A percentile compares a stretch with the other conserved stretches of the same genome.
phyloP scores from a whole-genome alignment of 2,329 filamentous ascomycete species.

The Magnaporthiopsis rhizophila region DNA sequence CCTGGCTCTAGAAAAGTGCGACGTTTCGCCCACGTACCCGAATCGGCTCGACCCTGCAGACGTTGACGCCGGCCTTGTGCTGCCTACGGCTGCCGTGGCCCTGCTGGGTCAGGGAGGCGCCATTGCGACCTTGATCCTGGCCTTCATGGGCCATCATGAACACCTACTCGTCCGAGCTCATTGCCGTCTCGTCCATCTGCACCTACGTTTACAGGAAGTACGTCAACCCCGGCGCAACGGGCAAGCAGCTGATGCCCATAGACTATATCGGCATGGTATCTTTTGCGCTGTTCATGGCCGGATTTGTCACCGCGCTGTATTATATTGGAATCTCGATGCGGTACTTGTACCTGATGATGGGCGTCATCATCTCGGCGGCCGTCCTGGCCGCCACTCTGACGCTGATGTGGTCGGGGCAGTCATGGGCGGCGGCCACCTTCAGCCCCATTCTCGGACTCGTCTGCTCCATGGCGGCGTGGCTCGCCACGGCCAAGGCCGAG shows the following conservation, averaged over 20 bases:
- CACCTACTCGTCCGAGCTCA: slow-evolving; percentile 73
- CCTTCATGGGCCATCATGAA: slow-evolving; percentile 87
- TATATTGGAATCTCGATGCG: slow-evolving; percentile 78
- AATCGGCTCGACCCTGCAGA: slow-evolving; percentile 65
- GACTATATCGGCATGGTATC: slow-evolving; percentile 62
- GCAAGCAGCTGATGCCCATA: slow-evolving; percentile 70
- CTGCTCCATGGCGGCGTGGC: slow-evolving; percentile 66
- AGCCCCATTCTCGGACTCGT: slow-evolving; percentile 62
- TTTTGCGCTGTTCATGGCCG: slow-evolving; percentile 67
- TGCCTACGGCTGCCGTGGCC: slow-evolving; percentile 78
- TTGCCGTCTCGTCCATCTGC: slow-evolving; percentile 80
- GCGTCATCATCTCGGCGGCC: slow-evolving; percentile 78
- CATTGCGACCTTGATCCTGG: slow-evolving; percentile 66
- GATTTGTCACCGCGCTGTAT: slow-evolving; percentile 66
- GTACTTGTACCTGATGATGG: slow-evolving; percentile 58
- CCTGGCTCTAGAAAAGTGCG: slow-evolving; percentile 68
- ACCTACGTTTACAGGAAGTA: slow-evolving; percentile 85
- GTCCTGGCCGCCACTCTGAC: slow-evolving; percentile 77
- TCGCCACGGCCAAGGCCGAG: slow-evolving; percentile 64
- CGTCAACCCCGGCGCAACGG: slow-evolving; percentile 68
- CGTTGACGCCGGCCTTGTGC: slow-evolving; percentile 73
- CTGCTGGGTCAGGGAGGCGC: slow-evolving; percentile 77
- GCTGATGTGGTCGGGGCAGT: slow-evolving; percentile 73
- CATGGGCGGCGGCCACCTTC: slow-evolving; percentile 63
- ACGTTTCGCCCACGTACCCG: slow-evolving; percentile 63